Evolutionary conservation across 768 basidiomycete species (phyloP), one percentile per base, ranked within the genome.

Genomic region (Lanmaoa pseudosensibilis): DNA sequence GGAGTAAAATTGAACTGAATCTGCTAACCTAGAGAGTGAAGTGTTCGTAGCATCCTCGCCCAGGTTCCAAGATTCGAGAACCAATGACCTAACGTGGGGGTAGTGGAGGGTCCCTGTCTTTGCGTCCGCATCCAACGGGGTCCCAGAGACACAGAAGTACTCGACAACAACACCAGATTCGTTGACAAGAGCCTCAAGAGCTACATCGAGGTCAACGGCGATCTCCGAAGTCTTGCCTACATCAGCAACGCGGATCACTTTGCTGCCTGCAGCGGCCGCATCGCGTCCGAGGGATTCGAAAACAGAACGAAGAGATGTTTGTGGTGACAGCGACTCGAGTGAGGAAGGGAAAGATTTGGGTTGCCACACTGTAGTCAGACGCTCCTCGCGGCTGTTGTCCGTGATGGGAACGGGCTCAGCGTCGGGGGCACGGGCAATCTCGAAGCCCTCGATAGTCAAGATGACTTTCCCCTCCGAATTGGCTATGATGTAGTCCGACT

Each of bases 371-470:
- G 65, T 72, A 1, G 72, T 67, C 50, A 74, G 50, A 50, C 72
- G 70, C 30, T 71, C 65, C 11, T 68, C 71, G 18, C 64, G 58
- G 41, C 62, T 66, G 46, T 43, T 58, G 32, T 71, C 70, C 4
- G 55, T 62, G 40, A 70, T 66, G 5, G 56, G 8, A 43, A 70
- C 52, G 0, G 69, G 68, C 30, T 69, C 65, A 0, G 69, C 59
- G 32, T 62, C 70, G 12, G 69, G 68, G 6, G 73, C 73, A 33
- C 55, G 66, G 0, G 69, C 68, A 44, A 72, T 70, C 52, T 74
- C 71, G 54, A 73, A 72, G 5, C 68, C 69, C 36, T 70, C 69
- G 34, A 73, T 70, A 3, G 73, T 74, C 45, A 74, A 64, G 32
- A 73, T 60, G 1, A 73, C 59, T 13, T 59, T 65, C 1, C 73